Base-by-base conservation (phyloP, 306 rosid species). In the Cicer pinnatifidum region DNA sequence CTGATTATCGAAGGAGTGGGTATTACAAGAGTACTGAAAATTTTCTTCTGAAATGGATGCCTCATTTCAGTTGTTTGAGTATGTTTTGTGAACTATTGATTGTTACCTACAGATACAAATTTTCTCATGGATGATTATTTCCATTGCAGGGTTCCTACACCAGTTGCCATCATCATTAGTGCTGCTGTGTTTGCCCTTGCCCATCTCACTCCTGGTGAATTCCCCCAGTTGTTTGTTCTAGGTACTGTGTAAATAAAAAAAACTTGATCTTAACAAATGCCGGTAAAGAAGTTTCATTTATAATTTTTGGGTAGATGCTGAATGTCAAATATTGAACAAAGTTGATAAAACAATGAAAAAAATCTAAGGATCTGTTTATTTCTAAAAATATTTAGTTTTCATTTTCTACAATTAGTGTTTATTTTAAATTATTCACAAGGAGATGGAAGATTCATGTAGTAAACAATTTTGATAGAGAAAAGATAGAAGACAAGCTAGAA, bases 121-220 rank as follows among this genome's bases (percentile, higher is more conserved):
- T 72, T 51, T 61, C 52, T 75, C 33, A 50, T 43, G 17, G 68
- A 20, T 20, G 8, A 41, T 57, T 52, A 58, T 40, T 67, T 17
- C 37, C 76, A 65, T 74, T 80, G 79, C 84, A 95, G 99, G 99
- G 92, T 87, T 70, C 97, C 97, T 75, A 90, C 97, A 3, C 99
- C 97, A 3, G 82, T 91, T 80, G 99, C 97, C 70, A 83, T 91
- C 40, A 16, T 88, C 54, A 71, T 95, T 39, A 90, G 93, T 39
- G 96, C 97, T 44, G 86, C 97, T 60, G 90, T 87, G 35, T 95
- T 95, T 72, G 89, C 99, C 62, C 90, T 95, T 61, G 97, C 99
- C 4, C 99, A 95, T 91, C 90, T 91, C 76, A 95, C 97, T 81
- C 99, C 97, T 1, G 97, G 97, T 75, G 90, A 95, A 83, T 90